phyloP scores from a whole-genome alignment of 2,329 filamentous ascomycete species.

The Sclerotinia glacialis region DNA sequence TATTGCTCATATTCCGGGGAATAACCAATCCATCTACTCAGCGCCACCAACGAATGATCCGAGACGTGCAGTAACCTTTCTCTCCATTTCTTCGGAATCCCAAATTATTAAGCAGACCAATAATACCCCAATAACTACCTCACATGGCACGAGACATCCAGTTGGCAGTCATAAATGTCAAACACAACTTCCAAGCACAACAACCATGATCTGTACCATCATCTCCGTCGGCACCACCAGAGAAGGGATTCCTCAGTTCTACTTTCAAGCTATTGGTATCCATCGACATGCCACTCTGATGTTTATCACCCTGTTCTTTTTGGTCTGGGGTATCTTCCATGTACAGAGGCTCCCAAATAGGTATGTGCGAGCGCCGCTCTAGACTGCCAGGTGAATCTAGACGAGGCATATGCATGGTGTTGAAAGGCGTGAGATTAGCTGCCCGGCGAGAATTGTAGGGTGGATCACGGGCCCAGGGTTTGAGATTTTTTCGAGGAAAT shows the following conservation, averaged over 20 bases:
- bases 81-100: not conserved
- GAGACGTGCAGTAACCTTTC: not conserved
- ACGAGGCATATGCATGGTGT: slow-evolving; percentile 16
- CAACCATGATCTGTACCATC: not conserved
- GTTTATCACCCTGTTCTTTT: not conserved
- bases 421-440: slow-evolving; percentile 7
- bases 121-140: not conserved
- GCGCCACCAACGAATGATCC: not conserved
- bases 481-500: not conserved
- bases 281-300: not conserved
- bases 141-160: slow-evolving; percentile 17
- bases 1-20: no score
- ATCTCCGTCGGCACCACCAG: not conserved
- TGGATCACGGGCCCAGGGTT: not conserved
- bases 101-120: not conserved
- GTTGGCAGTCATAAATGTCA: not conserved
- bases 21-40: not conserved
- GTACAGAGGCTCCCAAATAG: slow-evolving; percentile 15
- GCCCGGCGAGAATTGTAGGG: not conserved
- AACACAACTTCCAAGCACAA: slow-evolving; percentile 13
- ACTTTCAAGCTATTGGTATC: not conserved
- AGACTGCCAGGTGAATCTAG: slow-evolving; percentile 2
- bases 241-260: not conserved
- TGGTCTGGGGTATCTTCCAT: not conserved
- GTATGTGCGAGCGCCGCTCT: slow-evolving; percentile 6